phyloP scores from a whole-genome alignment of 495 filamentous ascomycete genomes.

The Poronia punctata region DNA sequence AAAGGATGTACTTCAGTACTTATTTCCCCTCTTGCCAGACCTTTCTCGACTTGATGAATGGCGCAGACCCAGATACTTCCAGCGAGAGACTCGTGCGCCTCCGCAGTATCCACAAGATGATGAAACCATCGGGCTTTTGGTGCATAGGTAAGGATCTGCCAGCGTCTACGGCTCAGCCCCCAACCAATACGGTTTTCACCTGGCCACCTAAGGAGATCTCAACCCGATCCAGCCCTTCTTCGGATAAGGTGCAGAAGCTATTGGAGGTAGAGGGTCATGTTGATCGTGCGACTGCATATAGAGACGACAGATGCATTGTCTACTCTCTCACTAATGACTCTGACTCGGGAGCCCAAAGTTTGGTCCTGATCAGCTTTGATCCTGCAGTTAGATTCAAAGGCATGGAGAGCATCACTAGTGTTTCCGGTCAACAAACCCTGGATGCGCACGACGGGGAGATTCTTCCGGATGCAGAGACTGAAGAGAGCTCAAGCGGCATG shows the following conservation, averaged over 20 bases:
- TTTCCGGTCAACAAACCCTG: conserved; percentile 12
- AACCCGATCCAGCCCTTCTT: conserved; percentile 13
- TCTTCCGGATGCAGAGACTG: not conserved
- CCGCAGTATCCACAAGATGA: conserved; percentile 39
- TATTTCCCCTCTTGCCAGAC: conserved; percentile 54
- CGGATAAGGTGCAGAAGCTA: conserved; percentile 44
- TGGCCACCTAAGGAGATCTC: conserved; percentile 54
- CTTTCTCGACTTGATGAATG: conserved; percentile 62
- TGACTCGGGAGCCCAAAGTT: conserved; percentile 32
- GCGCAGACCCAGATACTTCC: conserved; percentile 31
- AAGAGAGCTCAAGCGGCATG: not conserved
- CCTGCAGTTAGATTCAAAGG: conserved; percentile 34
- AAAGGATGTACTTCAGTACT: conserved; percentile 51
- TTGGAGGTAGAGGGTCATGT: conserved; percentile 49
- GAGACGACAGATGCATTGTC: conserved; percentile 58
- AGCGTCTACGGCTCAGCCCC: not conserved
- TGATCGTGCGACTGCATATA: conserved; percentile 43
- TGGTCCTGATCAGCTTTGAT: conserved; percentile 62
- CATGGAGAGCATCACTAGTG: conserved; percentile 29
- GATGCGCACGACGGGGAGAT: not conserved
- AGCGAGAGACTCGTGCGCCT: conserved; percentile 41
- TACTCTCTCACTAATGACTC: conserved; percentile 39
- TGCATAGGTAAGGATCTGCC: not conserved
- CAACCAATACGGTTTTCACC: conserved; percentile 39
- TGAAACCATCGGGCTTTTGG: no score